phyloP scores from a whole-genome alignment of 805 yeast genomes.

The Danielia reshetovae region DNA sequence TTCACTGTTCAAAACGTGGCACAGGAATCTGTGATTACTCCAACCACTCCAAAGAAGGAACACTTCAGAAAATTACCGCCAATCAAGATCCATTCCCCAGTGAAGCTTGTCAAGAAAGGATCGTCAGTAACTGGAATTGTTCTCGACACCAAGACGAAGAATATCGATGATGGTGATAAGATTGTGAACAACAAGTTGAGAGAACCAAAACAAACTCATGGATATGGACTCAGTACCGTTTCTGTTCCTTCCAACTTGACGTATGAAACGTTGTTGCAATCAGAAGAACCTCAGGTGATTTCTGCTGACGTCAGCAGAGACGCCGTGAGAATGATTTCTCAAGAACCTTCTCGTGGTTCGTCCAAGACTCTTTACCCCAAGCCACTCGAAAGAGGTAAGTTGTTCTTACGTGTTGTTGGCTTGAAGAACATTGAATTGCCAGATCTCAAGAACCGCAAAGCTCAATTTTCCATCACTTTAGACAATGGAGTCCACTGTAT shows the following conservation, averaged over 20 bases:
- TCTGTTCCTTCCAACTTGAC: slow-evolving; percentile 27
- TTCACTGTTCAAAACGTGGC: neutral
- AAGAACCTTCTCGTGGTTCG: neutral
- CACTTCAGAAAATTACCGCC: slow-evolving; percentile 12
- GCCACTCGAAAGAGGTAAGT: slow-evolving; percentile 44
- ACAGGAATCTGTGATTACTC: neutral
- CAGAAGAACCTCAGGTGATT: neutral
- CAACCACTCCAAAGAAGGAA: neutral
- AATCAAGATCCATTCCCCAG: slow-evolving; percentile 39
- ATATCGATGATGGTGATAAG: slow-evolving; percentile 16
- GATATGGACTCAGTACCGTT: slow-evolving; percentile 24
- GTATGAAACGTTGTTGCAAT: neutral
- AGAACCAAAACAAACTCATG: slow-evolving; percentile 8
- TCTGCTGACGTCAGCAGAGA: too few species aligned
- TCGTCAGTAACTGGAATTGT: slow-evolving; percentile 24
- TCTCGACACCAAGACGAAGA: slow-evolving; percentile 10
- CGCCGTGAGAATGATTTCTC: neutral
- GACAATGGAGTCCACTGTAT: slow-evolving; percentile 84
- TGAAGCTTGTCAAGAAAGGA: slow-evolving; percentile 29
- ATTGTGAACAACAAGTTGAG: slow-evolving; percentile 23
- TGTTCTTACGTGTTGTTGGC: slow-evolving; percentile 49
- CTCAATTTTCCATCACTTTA: slow-evolving; percentile 49
- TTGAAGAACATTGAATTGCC: slow-evolving; percentile 46
- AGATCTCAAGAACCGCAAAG: slow-evolving; percentile 41
- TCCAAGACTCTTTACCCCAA: slow-evolving; percentile 3